Base-by-base conservation (phyloP, 2,329 filamentous ascomycete species). In the Beauveria medogensis region DNA sequence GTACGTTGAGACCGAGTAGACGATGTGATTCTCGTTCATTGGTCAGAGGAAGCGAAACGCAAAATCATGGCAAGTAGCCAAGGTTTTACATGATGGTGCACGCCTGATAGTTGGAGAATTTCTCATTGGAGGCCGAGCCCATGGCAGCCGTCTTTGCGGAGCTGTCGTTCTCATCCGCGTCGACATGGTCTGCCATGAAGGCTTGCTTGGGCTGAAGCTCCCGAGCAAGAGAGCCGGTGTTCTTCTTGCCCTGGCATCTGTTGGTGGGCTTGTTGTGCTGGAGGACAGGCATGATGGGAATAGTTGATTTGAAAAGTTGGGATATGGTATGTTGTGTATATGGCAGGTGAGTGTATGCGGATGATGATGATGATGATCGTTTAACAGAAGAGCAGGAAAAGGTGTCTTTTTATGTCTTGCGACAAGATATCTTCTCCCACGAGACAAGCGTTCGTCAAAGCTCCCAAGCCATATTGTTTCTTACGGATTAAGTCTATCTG, bases 401-500 rank as follows among this genome's bases (percentile, higher is more conserved):
- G 37, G 37, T 16, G 12, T 10, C 37, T 18, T 22, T 30, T 43
- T 59, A 51, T 47, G 16, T 53, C 26, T 46, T 40, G 10, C 18
- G 48, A 52, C n/a, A 4, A 24, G 50, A 34, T 40, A 40, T 46
- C 41, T 9, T 34, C 24, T 22, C 3, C 10, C 24, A 40, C 20
- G 26, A 50, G 59, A 22, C 24, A 26, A 55, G 52, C 41, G 65
- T 67, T 67, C 66, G 67, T 64, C 46, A 34, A 64, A 50, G 60
- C 63, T 72, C 66, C 63, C 69, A 69, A 72, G 47, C 10, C 40
- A 26, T 28, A 59, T 59, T 52, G 47, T 59, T 52, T 24, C 40
- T 44, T 37, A 18, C 26, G 18, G 16, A 10, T 6, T 9, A 22
- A 44, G n/a, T 16, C 5, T n/a, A 52, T 24, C 34, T 44, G 24